Evolutionary conservation across 495 filamentous ascomycete species (phyloP).

Genomic region (Neurospora tetrasperma): DNA sequence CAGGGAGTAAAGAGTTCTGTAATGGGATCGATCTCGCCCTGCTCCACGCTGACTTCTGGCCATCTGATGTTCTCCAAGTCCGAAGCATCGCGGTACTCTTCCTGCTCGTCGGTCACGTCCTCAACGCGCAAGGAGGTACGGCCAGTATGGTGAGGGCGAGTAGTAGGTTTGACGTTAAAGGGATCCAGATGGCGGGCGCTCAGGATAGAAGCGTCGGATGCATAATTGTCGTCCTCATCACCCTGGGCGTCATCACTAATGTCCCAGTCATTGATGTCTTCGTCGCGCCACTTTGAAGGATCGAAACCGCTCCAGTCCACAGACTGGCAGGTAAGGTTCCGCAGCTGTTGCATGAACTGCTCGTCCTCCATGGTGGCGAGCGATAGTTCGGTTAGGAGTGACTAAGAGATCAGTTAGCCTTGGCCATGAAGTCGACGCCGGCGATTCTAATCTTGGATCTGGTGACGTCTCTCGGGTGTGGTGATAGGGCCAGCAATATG

Average conservation of each 20-base stretch:
- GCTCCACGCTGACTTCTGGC: conserved; percentile 12
- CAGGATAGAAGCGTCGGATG: conserved; percentile 13
- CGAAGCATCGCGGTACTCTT: background rate
- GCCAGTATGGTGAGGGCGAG: background rate
- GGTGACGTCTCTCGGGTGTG: background rate
- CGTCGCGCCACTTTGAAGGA: conserved; percentile 7
- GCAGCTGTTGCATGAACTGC: conserved; percentile 6
- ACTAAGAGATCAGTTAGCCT: background rate
- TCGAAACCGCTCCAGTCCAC: conserved; percentile 12
- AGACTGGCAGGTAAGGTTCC: conserved; percentile 4
- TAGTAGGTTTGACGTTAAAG: background rate
- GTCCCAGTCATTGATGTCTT: background rate
- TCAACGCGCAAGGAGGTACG: background rate
- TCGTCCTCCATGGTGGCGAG: conserved; percentile 4
- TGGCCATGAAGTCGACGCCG: background rate
- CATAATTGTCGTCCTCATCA: background rate
- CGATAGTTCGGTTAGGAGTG: background rate
- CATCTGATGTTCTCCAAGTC: conserved; percentile 13
- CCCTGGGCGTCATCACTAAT: background rate
- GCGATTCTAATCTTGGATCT: background rate
- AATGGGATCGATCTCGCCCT: conserved; percentile 18
- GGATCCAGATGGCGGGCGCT: conserved; percentile 8
- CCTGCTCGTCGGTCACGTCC: conserved; percentile 4
- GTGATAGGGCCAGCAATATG: background rate
- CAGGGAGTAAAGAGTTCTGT: conserved; percentile 48